Base-by-base conservation (phyloP, 371 early-diverging fungal species). In the Mucor circinelloides region DNA sequence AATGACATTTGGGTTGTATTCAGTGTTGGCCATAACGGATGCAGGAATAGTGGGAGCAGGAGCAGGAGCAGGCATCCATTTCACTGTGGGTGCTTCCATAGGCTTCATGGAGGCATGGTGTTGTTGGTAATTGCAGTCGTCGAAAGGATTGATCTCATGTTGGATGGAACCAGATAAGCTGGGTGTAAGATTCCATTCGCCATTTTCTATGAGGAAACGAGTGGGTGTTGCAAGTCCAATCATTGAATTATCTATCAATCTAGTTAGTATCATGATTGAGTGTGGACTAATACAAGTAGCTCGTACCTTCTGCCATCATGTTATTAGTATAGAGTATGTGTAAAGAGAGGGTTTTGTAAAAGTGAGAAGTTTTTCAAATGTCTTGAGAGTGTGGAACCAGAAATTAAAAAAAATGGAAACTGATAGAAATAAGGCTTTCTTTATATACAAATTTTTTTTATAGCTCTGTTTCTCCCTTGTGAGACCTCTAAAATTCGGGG, bases 101-200 rank as follows among this genome's bases (percentile, higher is more conserved):
- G 36, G 42, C n/a, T 50, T 40, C 17, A 31, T 46, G 6, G 44
- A 19, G 6, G 61, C 6, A 52, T 52, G 27, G 15, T 38, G 58
- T 9, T 57, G 63, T 54, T 72, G 73, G 36, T 69, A 69, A 32
- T 69, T 68, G 27, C 52, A 52, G 21, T 68, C 71, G 17, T 77
- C 77, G 65, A 77, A 77, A 1, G 77, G 74, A n/a, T 77, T 74
- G 36, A 77, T 64, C 57, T 77, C 77, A 31, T 62, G 46, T 9
- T 63, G 42, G 15, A 71, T 63, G 15, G 63, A 63, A 6, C 40
- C 63, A 32, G 44, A 38, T 21, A 77, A 27, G 13, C 62, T 63
- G 2, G 77, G 71, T 25, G 77, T 74, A 1, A 77, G 42, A 55
- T 67, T 71, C 77, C 74, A 74, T 64, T 69, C 72, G 21, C 74